phyloP scores from a whole-genome alignment of 495 filamentous ascomycete genomes.

The Zalerion maritima region DNA sequence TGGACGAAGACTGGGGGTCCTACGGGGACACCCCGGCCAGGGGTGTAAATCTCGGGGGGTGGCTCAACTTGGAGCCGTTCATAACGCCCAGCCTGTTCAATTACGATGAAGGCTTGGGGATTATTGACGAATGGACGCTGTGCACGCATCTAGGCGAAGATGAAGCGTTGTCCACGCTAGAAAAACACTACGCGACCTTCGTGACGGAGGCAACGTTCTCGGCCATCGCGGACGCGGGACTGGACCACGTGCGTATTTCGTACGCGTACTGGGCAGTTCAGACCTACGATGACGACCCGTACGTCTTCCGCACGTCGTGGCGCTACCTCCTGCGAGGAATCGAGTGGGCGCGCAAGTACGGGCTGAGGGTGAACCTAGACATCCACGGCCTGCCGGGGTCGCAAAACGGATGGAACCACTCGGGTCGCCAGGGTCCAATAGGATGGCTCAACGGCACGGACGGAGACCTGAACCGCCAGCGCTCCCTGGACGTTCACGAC shows the following conservation, averaged over 20 bases:
- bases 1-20: slow-evolving; percentile 56
- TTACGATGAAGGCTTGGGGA: slow-evolving; percentile 43
- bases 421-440: slow-evolving; percentile 55
- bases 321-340: slow-evolving; percentile 86
- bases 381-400: slow-evolving; percentile 74
- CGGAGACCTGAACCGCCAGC: slow-evolving; percentile 49
- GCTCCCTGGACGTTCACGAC: slow-evolving; percentile 70
- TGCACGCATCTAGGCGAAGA: slow-evolving; percentile 48
- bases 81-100: slow-evolving; percentile 87
- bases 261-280: slow-evolving; percentile 92
- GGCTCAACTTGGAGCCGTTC: slow-evolving; percentile 88
- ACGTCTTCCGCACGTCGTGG: slow-evolving; percentile 77
- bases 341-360: slow-evolving; percentile 87
- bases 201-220: slow-evolving; percentile 69
- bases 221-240: slow-evolving; percentile 72
- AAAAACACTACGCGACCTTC: slow-evolving; percentile 84
- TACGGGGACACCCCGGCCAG: slow-evolving; percentile 70
- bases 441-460: slow-evolving; percentile 67
- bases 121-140: slow-evolving; percentile 85
- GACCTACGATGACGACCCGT: slow-evolving; percentile 76
- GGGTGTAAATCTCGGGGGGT: slow-evolving; percentile 88
- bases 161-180: slow-evolving; percentile 47
- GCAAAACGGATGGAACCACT: slow-evolving; percentile 87
- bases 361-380: slow-evolving; percentile 87
- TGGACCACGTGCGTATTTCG: slow-evolving; percentile 91